Conservation (phyloP, 768 basidiomycete genomes). For the Pulveroboletus frians region DNA sequence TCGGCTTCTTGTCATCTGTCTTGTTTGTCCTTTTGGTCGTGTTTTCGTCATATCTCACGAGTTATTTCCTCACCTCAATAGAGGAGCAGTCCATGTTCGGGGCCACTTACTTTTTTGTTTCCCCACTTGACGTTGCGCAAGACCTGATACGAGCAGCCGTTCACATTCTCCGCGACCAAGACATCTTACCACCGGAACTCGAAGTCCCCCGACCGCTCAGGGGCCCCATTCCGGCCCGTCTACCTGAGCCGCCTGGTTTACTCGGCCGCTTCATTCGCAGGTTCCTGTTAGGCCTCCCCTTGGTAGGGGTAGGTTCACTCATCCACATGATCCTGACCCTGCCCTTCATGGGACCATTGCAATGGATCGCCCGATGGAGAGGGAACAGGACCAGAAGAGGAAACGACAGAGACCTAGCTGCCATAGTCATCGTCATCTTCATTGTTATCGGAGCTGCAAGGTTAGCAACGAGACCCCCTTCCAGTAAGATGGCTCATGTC, state of each 20-base stretch:
- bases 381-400: constrained; percentile 49
- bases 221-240: constrained; percentile 12
- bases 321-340: constrained; percentile 66
- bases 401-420: constrained; percentile 56
- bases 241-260: constrained; percentile 39
- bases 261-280: constrained; percentile 56
- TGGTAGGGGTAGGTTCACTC: constrained; percentile 72
- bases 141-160: constrained; percentile 61
- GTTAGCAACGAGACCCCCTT: constrained; percentile 33
- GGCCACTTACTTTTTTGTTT: constrained; percentile 38
- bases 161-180: constrained; percentile 56
- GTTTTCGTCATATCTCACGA: constrained; percentile 64
- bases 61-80: constrained; percentile 57
- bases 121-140: constrained; percentile 53
- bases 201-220: constrained; percentile 13
- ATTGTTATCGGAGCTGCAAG: constrained; percentile 59
- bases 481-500: constrained; percentile 7
- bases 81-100: constrained; percentile 45
- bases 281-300: constrained; percentile 72
- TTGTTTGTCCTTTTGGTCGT: constrained; percentile 64
- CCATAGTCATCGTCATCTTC: constrained; percentile 58
- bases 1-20: constrained; percentile 55
- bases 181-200: constrained; percentile 33
- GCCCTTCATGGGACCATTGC: constrained; percentile 61
- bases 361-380: constrained; percentile 64